Evolutionary conservation across 2,329 filamentous ascomycete species (phyloP), one percentile per base, ranked within the genome.

Genomic region (Paramyrothecium roridum): DNA sequence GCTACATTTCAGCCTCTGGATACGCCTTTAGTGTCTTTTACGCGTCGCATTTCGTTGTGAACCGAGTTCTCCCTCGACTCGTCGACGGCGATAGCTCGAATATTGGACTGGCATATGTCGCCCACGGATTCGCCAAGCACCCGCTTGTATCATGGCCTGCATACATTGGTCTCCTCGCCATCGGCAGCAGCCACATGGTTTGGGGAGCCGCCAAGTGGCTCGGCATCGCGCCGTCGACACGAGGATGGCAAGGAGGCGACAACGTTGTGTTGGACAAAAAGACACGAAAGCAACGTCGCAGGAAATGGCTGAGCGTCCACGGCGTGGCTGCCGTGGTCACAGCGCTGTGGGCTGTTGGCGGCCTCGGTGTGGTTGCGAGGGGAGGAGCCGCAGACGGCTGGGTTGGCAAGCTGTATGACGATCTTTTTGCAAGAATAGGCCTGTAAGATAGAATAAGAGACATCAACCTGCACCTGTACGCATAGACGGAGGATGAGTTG

Each of bases 141-240:
- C 86, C 87, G 0, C 61, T 80, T 2, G 69, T 88, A 10, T 84
- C 89, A n/a, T 88, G 85, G 69, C 63, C 80, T 1, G 87, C 88
- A 1, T 96, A 96, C 69, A 65, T 77, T 1, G 80, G 85, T 2
- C 77, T 97, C 50, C 76, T 96, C 8, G 76, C 76, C 17, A 73
- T 87, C 0, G 89, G 86, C 0, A 86, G 83, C 22, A 90, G 86
- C 57, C 93, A 97, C 74, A 86, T 93, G 69, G 83, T 90, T 8
- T 96, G 91, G 84, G 93, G 93, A 2, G 84, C 85, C 73, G 90
- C 91, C n/a, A 88, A 85, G 70, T 97, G 91, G 89, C 75, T 93
- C 57, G 85, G 85, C 0, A 76, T 82, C 49, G 79, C 86, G 52
- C 87, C 88, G 20, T 77, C 79, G 2, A 77, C 76, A 59, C 81